Base-by-base conservation (phyloP, 1,139 yeast genomes). In the Candida albicans region DNA sequence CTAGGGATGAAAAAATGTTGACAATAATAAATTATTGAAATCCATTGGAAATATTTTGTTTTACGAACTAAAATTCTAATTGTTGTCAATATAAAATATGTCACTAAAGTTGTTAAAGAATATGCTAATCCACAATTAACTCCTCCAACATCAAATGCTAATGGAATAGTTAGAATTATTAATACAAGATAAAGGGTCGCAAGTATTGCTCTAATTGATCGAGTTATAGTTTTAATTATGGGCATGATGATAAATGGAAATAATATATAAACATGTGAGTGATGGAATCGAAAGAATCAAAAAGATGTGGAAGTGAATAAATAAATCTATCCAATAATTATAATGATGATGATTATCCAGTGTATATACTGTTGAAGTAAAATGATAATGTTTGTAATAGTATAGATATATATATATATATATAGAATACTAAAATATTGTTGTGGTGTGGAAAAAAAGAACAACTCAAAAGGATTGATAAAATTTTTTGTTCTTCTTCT, bases 91-190 rank as follows among this genome's bases (percentile, higher is more conserved):
- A 79, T 62, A 51, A 87, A 83, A 64, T 89, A 90, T 45, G 86
- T 65, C 40, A 74, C 62, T 51, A 86, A 78, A 28, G 90, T 72
- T 1, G 96, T 84, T 40, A 87, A 79, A 2, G 97, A 87, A 60
- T 83, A 93, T 13, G 95, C 81, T 52, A 93, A 68, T 0, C 99
- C 99, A 65, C 98, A 91, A 44, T 81, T 77, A 27, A 84, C 77
- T 1, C 98, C 98, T 12, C 98, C 98, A 29, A 89, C 85, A 59
- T 91, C 96, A 65, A 93, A 93, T n/a, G 97, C 89, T 50, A 93
- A 75, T 5, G 98, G 98, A 13, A 93, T 85, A 1, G 97, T 87
- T 31, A 91, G 73, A 37, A 93, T 79, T 18, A 89, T 81, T 40
- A 89, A 77, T 12, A 81, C 67, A 44, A 89, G 72, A 59, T 85